Base-by-base conservation (phyloP, 306 rosid species). In the Vigna angularis region DNA sequence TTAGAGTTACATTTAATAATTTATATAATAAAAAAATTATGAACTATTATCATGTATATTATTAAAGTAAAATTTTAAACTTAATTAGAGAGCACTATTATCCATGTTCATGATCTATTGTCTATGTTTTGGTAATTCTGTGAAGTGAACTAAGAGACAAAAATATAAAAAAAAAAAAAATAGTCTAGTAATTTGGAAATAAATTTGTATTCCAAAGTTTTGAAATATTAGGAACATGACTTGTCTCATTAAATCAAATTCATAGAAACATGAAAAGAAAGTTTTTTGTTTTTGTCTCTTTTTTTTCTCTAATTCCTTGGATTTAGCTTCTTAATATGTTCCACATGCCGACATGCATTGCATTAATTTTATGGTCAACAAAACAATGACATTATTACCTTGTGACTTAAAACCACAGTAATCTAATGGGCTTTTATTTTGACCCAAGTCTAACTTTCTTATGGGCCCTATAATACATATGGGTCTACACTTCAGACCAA, bases 181-280 rank as follows among this genome's bases (percentile, higher is more conserved):
- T 24, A 26, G 40, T 11, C 24, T 13, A 47, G 9, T 20, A 45
- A 15, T 47, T 47, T 22, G 58, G 42, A 68, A 48, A 26, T 48
- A 26, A 42, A 17, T 17, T 42, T 66, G 18, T 68, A 6, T 47
- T 67, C 57, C 30, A 13, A 24, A 47, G 38, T 24, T 48, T 69
- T 48, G 24, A 49, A 30, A 70, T 30, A 50, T 30, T 28, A 6
- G 3, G 8, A 70, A 28, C 44, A 70, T 47, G 38, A 28, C 58
- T 24, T 48, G 73, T 68, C 38, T 47, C 73, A 15, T 47, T 24
- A 68, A 22, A 26, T 69, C 52, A 42, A 40, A 9, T 16, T 48
- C 50, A 16, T 26, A 15, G 4, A 49, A 22, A 69, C 56, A 48
- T 14, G 73, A 69, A 8, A 30, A 13, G 66, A 59, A 28, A 28